Evolutionary conservation across 139 green algal genomes (phyloP).

Genomic region (Asterochloris sp.): DNA sequence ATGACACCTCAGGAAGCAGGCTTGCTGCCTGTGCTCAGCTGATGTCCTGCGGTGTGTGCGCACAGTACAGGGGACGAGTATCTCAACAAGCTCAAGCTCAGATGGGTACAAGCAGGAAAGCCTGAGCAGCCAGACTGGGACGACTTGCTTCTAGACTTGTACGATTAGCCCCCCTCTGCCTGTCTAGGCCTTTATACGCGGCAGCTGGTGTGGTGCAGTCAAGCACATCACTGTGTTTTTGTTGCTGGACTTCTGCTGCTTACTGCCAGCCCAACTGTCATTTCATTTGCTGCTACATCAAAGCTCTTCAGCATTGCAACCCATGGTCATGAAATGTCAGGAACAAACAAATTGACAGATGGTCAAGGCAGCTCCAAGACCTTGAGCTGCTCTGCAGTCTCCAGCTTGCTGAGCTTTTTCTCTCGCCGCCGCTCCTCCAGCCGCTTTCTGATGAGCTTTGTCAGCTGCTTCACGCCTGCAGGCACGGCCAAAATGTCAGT

Average conservation of each 20-base stretch:
- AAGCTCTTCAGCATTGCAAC: too few species aligned
- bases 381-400: too few species aligned
- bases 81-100: slow-evolving; percentile 40
- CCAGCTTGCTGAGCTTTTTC: background rate
- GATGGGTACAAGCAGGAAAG: slow-evolving; percentile 35
- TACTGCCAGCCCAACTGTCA: too few species aligned
- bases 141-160: slow-evolving; percentile 32
- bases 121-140: slow-evolving; percentile 45
- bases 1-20: background rate
- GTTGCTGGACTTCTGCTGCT: too few species aligned
- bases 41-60: background rate
- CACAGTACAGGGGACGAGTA: slow-evolving; percentile 26
- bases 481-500: background rate
- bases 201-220: too few species aligned
- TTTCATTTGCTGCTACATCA: too few species aligned
- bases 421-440: slow-evolving; percentile 7
- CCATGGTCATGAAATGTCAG: too few species aligned
- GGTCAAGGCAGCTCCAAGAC: too few species aligned
- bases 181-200: background rate
- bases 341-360: too few species aligned
- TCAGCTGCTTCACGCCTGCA: slow-evolving; percentile 14
- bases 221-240: too few species aligned
- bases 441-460: slow-evolving; percentile 12
- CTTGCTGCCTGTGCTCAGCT: background rate
- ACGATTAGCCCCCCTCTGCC: background rate